Base-by-base conservation (phyloP, 2,329 filamentous ascomycete species). In the Xylariaceae sp. region DNA sequence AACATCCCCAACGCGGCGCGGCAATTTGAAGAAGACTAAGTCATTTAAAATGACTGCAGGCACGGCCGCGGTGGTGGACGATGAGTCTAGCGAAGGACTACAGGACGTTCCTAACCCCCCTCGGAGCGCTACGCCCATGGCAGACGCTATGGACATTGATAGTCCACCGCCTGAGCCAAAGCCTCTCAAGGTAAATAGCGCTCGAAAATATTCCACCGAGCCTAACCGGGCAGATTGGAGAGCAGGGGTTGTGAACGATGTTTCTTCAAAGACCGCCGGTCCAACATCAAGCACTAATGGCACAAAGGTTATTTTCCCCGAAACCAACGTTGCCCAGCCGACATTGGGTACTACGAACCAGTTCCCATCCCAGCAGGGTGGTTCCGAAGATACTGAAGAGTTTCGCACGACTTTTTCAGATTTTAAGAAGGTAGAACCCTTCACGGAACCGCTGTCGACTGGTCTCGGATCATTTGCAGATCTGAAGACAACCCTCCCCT, bases 101-200 rank as follows among this genome's bases (percentile, higher is more conserved):
- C 66, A 63, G 55, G 60, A 72, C 47, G 46, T 58, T 36, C 50
- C 61, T 6, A 58, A 53, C 47, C 53, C 62, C 14, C 51, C 63
- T 1, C 58, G 54, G 2, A 56, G 37, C 19, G 56, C 65, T 11
- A 68, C 69, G 23, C 65, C 70, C 3, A 53, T 60, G 5, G 60
- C 71, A 2, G 83, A 81, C 55, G 83, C 85, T 12, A 88, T 88
- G 86, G 86, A 88, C 61, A 87, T 88, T 47, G 86, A 88, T 65
- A 78, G 82, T 4, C 61, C 61, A 17, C 82, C 84, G 17, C 70
- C 70, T 19, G 62, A 63, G 8, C 63, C 65, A 24, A 62, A 67
- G 12, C 55, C 60, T 8, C 36, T 67, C 12, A 68, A 72, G 17
- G 53, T 66, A 4, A 71, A 71, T 50, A 69, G 68, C 6, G 77